These are phyloP conservation scores for Tripterygium wilfordii DNA, from an alignment of 177 flowering plant species.

Conservation along the genomic window DNA sequence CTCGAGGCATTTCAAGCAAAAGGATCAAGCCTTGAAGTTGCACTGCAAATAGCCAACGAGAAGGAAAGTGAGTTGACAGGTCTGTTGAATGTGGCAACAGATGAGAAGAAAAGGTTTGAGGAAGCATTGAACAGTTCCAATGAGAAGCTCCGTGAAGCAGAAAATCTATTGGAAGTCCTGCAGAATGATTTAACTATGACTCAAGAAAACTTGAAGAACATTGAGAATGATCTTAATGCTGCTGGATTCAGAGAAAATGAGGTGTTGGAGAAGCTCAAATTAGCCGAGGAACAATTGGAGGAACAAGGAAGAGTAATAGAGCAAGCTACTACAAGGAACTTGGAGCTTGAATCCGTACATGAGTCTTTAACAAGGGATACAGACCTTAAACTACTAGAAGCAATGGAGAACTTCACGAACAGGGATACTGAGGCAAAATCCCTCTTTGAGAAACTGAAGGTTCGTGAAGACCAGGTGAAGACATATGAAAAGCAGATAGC, in stretches of 20 bases:
- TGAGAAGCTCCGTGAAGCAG: conserved; percentile 55
- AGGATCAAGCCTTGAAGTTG: conserved; percentile 55
- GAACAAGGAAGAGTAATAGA: conserved; percentile 40
- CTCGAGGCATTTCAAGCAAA: conserved; percentile 52
- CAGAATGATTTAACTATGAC: conserved; percentile 47
- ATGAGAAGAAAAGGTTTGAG: conserved; percentile 58
- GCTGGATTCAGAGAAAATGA: conserved; percentile 56
- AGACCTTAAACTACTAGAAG: conserved; percentile 58
- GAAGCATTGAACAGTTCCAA: conserved; percentile 34
- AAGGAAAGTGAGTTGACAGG: conserved; percentile 64
- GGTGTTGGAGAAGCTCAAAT: conserved; percentile 60
- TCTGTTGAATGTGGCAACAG: conserved; percentile 29
- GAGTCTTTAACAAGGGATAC: conserved; percentile 43
- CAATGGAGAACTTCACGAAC: conserved; percentile 27
- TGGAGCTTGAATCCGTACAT: conserved; percentile 51
- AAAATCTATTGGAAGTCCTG: conserved; percentile 45
- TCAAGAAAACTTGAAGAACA: conserved; percentile 46
- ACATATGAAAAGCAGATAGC: conserved; percentile 42
- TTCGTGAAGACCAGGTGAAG: conserved; percentile 49
- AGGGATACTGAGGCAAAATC: conserved; percentile 60
- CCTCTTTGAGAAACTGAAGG: conserved; percentile 40
- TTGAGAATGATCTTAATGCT: conserved; percentile 50
- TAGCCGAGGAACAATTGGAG: conserved; percentile 53
- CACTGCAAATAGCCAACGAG: conserved; percentile 50
- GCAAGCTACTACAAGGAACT: conserved; percentile 41